Percentiles rank a stretch among this genome's conserved stretches.
Evolutionary conservation across 768 basidiomycete species (phyloP).

Genomic region (Tricholoma hemisulphureum): DNA sequence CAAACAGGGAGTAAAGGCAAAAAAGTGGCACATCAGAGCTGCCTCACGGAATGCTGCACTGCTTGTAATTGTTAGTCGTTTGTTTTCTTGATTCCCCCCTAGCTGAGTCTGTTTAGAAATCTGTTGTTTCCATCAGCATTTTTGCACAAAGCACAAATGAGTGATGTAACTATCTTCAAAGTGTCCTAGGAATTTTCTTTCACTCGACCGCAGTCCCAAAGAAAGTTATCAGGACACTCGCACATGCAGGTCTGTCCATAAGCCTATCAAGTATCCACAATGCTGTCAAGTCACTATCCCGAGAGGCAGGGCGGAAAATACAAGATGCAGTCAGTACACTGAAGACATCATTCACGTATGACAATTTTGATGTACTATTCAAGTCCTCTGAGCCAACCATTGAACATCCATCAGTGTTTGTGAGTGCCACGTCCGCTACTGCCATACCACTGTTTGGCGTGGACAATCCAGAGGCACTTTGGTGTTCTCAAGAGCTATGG

Average conservation of each 20-base stretch:
- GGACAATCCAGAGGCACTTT: constrained; percentile 18
- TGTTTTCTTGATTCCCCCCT: not conserved
- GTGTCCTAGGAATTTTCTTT: constrained; percentile 30
- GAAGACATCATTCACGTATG: constrained; percentile 26
- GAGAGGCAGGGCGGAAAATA: constrained; percentile 13
- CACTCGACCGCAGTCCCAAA: constrained; percentile 30
- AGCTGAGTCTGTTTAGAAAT: not conserved
- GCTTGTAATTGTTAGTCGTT: not conserved
- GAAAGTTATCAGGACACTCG: constrained; percentile 23
- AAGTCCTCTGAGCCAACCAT: constrained; percentile 22
- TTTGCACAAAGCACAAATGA: not conserved
- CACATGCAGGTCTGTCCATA: constrained; percentile 24
- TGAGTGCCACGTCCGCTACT: constrained; percentile 29
- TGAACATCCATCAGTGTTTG: constrained; percentile 22
- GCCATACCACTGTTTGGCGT: constrained; percentile 21
- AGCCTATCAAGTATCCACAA: constrained; percentile 17
- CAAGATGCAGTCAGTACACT: constrained; percentile 19
- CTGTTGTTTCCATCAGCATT: not conserved
- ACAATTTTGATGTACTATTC: constrained; percentile 39
- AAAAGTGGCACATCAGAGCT: not conserved
- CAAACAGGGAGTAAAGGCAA: not conserved
- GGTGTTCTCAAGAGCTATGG: constrained; percentile 32
- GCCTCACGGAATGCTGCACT: not conserved
- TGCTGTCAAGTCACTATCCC: constrained; percentile 16
- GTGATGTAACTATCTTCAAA: constrained; percentile 22